Evolutionary conservation across 1,139 yeast genomes (phyloP), one percentile per base, ranked within the genome.

Genomic region (Candida sp.): DNA sequence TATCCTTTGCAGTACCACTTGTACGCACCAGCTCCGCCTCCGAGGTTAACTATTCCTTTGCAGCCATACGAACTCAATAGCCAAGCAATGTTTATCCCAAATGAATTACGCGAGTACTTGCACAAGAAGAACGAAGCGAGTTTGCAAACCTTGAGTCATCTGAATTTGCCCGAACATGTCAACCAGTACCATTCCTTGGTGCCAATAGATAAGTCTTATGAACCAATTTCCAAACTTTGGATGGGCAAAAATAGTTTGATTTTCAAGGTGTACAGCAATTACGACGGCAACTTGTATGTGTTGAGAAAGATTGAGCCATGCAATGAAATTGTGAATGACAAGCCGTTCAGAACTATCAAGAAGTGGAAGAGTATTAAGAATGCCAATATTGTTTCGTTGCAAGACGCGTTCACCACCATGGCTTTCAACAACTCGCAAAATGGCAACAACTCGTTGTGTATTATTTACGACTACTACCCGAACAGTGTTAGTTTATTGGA

Each of bases 21-120:
- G 46, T 93, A 93, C 68, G 96, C 98, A 0, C 98, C 98, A 1
- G 82, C 84, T 22, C 90, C 96, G 3, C 96, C 96, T 4, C 93
- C 93, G 28, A 84, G 89, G 57, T 69, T 84, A 52, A 75, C 80
- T 22, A 69, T 82, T 7, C 85, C 86, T 4, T 70, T 88, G 54
- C 80, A 82, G 42, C 83, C 89, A 1, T 84, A 91, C 65, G 93
- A 91, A 68, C 80, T 91, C 45, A 83, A 83, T 40, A 83, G 87
- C 4, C 83, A 82, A 53, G 82, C 80, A 54, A 77, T 93, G 66
- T 93, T 92, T 65, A 81, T 93, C 17, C 84, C 92, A 3, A 84
- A 84, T 59, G 81, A 88, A 44, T 65, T 93, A 48, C 80, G 98
- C 57, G 94, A 90, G 62, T 72, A 78, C 7, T 74, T 94, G 44